Evolutionary conservation across 805 yeast species (phyloP).

Genomic region (Wickerhamiella shivajii): DNA sequence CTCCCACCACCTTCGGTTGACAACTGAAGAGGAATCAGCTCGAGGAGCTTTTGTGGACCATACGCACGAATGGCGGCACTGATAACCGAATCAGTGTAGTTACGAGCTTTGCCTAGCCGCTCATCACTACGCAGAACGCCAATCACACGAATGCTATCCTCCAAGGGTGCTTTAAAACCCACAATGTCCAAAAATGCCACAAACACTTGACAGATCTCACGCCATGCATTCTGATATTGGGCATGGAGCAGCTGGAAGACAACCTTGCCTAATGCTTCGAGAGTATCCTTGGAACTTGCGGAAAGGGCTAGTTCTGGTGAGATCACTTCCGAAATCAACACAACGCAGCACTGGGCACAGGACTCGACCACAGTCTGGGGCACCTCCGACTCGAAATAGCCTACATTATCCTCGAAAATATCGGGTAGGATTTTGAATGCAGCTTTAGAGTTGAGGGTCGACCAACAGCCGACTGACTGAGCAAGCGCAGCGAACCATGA

Average conservation of each 20-base stretch:
- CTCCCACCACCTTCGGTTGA: slow-evolving; percentile 48
- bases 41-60: slow-evolving; percentile 76
- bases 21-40: slow-evolving; percentile 66
- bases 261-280: slow-evolving; percentile 35
- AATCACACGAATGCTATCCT: slow-evolving; percentile 49
- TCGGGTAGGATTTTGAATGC: slow-evolving; percentile 44
- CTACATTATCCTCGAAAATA: slow-evolving; percentile 40
- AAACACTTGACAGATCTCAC: slow-evolving; percentile 55
- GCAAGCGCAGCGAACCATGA: slow-evolving; percentile 94
- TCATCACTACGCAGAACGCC: slow-evolving; percentile 83
- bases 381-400: slow-evolving; percentile 44
- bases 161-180: slow-evolving; percentile 54
- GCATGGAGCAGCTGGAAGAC: slow-evolving; percentile 51
- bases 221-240: slow-evolving; percentile 61
- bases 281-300: slow-evolving; percentile 22
- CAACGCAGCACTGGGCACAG: slow-evolving; percentile 77
- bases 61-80: slow-evolving; percentile 62
- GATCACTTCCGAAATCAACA: slow-evolving; percentile 48
- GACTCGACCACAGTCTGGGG: slow-evolving; percentile 38
- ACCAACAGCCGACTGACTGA: slow-evolving; percentile 49
- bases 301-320: slow-evolving; percentile 42
- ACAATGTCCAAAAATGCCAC: slow-evolving; percentile 48
- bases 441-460: slow-evolving; percentile 35
- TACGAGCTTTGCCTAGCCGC: slow-evolving; percentile 45
- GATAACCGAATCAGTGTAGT: slow-evolving; percentile 67